Percentiles rank a stretch among this genome's conserved stretches.
These are phyloP conservation scores for Lipomyces orientalis DNA, from an alignment of 805 yeast species.

Conservation along the genomic window DNA sequence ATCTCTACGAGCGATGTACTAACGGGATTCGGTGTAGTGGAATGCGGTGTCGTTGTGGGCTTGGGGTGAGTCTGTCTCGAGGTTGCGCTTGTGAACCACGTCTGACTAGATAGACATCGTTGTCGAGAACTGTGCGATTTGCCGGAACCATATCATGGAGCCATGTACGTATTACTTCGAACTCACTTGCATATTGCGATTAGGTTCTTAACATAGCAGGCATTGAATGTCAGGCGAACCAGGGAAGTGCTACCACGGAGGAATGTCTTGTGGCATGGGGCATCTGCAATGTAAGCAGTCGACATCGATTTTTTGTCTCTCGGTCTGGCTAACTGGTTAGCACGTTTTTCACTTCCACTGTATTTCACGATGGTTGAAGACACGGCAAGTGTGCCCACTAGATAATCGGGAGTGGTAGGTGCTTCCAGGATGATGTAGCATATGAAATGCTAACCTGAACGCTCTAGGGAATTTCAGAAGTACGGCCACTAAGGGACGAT, in stretches of 20 bases:
- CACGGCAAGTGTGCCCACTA: slow-evolving; percentile 95
- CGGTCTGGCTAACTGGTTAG: slow-evolving; percentile 16
- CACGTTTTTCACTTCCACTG: slow-evolving; percentile 99
- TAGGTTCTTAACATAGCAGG: slow-evolving; percentile 18
- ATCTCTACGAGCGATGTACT: neutral
- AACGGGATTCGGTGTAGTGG: slow-evolving; percentile 56
- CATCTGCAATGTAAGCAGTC: slow-evolving; percentile 63
- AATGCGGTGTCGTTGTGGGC: slow-evolving; percentile 99
- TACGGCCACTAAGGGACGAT: slow-evolving; percentile 61
- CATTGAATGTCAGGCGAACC: slow-evolving; percentile 89
- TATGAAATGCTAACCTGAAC: neutral
- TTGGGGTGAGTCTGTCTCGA: slow-evolving; percentile 56
- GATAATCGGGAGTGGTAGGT: slow-evolving; percentile 86
- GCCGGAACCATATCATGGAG: slow-evolving; percentile 98
- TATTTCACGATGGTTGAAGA: slow-evolving; percentile 91
- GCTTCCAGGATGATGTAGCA: neutral
- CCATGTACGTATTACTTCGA: slow-evolving; percentile 61
- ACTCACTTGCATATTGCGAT: neutral
- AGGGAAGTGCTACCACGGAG: slow-evolving; percentile 62
- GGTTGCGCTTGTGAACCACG: neutral
- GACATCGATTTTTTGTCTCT: neutral
- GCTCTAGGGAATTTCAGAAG: slow-evolving; percentile 56
- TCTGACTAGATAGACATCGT: slow-evolving; percentile 60
- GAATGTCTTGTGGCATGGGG: slow-evolving; percentile 98
- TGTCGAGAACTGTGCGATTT: slow-evolving; percentile 96